Conservation (phyloP, 2,329 filamentous ascomycete species). For the Ascochyta lentis region DNA sequence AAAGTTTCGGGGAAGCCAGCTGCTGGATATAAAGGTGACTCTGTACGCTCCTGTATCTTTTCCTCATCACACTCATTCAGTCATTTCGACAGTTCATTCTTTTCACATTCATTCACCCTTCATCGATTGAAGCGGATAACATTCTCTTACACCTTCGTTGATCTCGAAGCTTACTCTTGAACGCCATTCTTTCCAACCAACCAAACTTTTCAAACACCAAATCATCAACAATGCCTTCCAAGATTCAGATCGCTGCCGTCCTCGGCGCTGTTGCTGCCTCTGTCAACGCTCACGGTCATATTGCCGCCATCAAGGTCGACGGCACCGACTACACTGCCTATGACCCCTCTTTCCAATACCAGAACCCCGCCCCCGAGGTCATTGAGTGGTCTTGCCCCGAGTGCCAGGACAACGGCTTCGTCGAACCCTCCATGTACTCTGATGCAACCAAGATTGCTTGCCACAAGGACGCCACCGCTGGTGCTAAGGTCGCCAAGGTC, state of each 20-base stretch:
- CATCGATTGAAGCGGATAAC: slow-evolving; percentile 39
- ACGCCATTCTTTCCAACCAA: slow-evolving; percentile 15
- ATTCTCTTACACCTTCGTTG: slow-evolving; percentile 36
- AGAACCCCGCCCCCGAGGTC: slow-evolving; percentile 42
- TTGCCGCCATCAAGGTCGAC: slow-evolving; percentile 53
- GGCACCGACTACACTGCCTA: slow-evolving; percentile 55
- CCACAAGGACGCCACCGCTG: slow-evolving; percentile 63
- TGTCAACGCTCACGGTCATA: slow-evolving; percentile 55
- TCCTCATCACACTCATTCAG: slow-evolving; percentile 30
- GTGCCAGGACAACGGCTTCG: slow-evolving; percentile 60
- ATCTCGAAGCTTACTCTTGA: slow-evolving; percentile 32
- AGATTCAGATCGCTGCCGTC: slow-evolving; percentile 40
- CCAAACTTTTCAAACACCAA: slow-evolving; percentile 11
- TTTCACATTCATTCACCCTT: slow-evolving; percentile 31
- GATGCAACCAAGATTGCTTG: slow-evolving; percentile 62
- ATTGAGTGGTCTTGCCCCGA: slow-evolving; percentile 63
- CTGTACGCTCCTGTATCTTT: background rate
- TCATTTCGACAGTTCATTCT: slow-evolving; percentile 34
- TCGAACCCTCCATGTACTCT: slow-evolving; percentile 57
- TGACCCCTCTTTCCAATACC: slow-evolving; percentile 50
- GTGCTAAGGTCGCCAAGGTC: slow-evolving; percentile 59
- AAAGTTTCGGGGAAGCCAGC: slow-evolving; percentile 10
- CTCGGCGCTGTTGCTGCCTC: slow-evolving; percentile 45
- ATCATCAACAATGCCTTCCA: slow-evolving; percentile 36
- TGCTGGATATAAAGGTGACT: slow-evolving; percentile 24